Percentiles rank a stretch among this genome's conserved stretches.
These are phyloP conservation scores for Biscutella laevigata DNA, from an alignment of 441 rosid species.

Conservation along the genomic window DNA sequence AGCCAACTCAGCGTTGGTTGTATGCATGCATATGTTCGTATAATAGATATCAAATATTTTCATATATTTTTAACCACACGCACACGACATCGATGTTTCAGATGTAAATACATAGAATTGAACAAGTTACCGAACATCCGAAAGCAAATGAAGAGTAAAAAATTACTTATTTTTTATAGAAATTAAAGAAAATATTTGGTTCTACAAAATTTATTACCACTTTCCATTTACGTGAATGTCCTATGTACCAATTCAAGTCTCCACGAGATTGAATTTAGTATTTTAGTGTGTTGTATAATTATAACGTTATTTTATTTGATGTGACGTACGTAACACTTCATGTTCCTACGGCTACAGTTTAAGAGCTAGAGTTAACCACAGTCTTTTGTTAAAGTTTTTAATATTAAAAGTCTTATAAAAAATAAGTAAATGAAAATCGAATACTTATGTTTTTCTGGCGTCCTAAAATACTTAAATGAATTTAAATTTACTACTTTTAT, in stretches of 20 bases:
- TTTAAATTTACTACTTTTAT: not conserved
- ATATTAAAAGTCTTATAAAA: no score
- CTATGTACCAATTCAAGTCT: constrained; percentile 24
- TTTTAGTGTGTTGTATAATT: constrained; percentile 13
- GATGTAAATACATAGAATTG: not conserved
- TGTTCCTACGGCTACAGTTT: constrained; percentile 11
- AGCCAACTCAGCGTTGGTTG: no score
- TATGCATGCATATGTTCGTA: not conserved
- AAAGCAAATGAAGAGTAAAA: constrained; percentile 2
- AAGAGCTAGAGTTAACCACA: no score
- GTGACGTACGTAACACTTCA: constrained; percentile 3
- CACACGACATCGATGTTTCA: constrained; percentile 13
- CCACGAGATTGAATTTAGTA: constrained; percentile 12
- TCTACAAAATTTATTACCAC: constrained; percentile 12
- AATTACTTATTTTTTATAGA: constrained; percentile 1
- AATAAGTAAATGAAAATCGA: no score
- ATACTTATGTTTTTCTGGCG: not conserved
- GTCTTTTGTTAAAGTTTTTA: no score
- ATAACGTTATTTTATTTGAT: constrained; percentile 5
- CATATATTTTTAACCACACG: constrained; percentile 13
- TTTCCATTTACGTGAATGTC: constrained; percentile 26
- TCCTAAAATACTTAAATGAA: not conserved
- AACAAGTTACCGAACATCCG: not conserved
- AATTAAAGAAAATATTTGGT: not conserved
- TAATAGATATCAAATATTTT: not conserved